Evolutionary conservation across 73 alveolate genomes (phyloP).

Genomic region (Paraurostyla sp.): DNA sequence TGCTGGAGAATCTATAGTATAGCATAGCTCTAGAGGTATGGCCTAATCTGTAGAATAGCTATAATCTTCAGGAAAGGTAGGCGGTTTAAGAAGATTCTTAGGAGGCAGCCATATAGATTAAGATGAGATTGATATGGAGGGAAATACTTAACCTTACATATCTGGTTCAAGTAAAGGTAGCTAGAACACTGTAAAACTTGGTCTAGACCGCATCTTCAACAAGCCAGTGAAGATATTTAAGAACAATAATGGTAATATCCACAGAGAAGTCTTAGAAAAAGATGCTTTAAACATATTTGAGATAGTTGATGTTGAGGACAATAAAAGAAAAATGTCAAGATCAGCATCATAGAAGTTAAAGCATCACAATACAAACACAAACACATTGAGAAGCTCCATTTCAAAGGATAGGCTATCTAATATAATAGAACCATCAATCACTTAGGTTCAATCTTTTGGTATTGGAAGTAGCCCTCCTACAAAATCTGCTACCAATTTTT

Average conservation of each 20-base stretch:
- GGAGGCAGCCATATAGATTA: slow-evolving; percentile 21
- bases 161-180: background rate
- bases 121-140: slow-evolving; percentile 36
- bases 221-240: slow-evolving; percentile 40
- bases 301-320: background rate
- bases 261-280: slow-evolving; percentile 30
- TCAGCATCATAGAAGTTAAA: no score
- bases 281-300: slow-evolving; percentile 56
- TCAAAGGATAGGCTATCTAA: slow-evolving; percentile 50
- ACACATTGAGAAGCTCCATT: slow-evolving; percentile 12
- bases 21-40: background rate
- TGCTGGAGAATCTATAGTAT: background rate
- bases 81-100: slow-evolving; percentile 13
- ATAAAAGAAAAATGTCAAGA: background rate
- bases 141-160: slow-evolving; percentile 19
- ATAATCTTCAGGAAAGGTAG: slow-evolving; percentile 46
- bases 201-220: slow-evolving; percentile 15
- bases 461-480: background rate
- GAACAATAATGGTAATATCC: slow-evolving; percentile 32
- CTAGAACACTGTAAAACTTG: background rate
- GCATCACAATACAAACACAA: no score
- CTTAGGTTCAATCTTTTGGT: slow-evolving; percentile 21
- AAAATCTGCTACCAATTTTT: background rate
- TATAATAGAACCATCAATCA: slow-evolving; percentile 36
- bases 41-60: no score